Evolutionary conservation across 805 yeast genomes (phyloP).

Genomic region (Lipomyces spencermartinsiae): DNA sequence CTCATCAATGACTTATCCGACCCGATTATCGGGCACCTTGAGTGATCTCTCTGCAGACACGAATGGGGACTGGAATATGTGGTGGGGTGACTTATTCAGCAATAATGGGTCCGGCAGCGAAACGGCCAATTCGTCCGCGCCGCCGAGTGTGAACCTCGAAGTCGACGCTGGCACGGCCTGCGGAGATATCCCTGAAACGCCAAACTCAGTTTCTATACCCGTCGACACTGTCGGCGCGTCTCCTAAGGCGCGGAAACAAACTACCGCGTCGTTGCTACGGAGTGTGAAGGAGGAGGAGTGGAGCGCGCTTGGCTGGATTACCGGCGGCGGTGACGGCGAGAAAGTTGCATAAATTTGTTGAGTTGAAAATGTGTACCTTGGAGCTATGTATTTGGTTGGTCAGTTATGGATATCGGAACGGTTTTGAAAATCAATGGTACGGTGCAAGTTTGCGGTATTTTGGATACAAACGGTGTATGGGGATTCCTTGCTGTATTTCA

Average conservation of each 20-base stretch:
- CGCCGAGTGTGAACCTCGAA: slow-evolving; percentile 27
- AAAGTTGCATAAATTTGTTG: background rate
- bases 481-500: background rate
- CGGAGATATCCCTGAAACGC: background rate
- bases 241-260: background rate
- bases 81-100: slow-evolving; percentile 32
- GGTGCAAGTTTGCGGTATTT: background rate
- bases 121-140: slow-evolving; percentile 19
- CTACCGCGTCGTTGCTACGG: slow-evolving; percentile 7
- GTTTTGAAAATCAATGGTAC: background rate
- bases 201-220: background rate
- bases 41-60: background rate
- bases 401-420: background rate
- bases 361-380: background rate
- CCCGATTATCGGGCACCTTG: background rate
- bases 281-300: slow-evolving; percentile 19
- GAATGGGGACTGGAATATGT: slow-evolving; percentile 28
- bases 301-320: slow-evolving; percentile 21
- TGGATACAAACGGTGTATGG: background rate
- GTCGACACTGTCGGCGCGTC: background rate
- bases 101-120: slow-evolving; percentile 15
- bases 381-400: background rate
- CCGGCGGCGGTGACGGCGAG: background rate
- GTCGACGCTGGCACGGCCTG: slow-evolving; percentile 9
- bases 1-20: background rate